Conservation (phyloP, 163 green algal genomes). For the Chlorella variabilis region DNA sequence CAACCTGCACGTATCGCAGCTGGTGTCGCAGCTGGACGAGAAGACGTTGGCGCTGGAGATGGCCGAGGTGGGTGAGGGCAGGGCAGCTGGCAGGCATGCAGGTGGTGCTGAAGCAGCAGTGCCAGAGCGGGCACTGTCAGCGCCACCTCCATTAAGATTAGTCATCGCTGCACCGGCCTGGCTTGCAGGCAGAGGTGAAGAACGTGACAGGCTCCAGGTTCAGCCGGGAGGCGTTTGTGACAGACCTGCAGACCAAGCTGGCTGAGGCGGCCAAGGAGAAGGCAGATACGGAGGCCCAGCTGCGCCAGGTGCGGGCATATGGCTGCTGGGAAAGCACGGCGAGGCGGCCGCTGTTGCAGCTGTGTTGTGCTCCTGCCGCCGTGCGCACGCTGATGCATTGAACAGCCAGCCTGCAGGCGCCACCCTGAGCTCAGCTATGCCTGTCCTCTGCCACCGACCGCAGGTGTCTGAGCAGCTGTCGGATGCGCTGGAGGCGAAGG, state of each 20-base stretch:
- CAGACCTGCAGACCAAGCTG: conserved; percentile 11
- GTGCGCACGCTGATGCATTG: no score
- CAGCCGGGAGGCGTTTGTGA: conserved; percentile 4
- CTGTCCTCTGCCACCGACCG: neutral
- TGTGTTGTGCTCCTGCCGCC: no score
- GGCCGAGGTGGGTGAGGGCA: neutral
- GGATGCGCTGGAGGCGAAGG: neutral
- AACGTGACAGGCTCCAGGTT: conserved; percentile 1
- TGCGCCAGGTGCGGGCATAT: conserved; percentile 4
- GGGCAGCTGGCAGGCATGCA: neutral
- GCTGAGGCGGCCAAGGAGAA: conserved; percentile 1
- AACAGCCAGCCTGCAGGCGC: no score
- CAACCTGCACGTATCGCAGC: neutral
- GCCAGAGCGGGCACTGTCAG: no score
- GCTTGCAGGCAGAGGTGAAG: neutral
- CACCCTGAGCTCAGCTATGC: no score
- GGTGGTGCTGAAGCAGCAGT: neutral
- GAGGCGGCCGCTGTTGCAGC: no score
- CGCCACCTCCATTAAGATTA: no score
- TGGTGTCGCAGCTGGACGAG: conserved; percentile 6
- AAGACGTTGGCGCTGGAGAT: conserved; percentile 18
- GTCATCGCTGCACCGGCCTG: no score
- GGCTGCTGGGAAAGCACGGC: neutral
- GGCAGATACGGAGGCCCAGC: neutral
- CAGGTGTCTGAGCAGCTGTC: conserved; percentile 9